These are phyloP conservation scores for Pistacia vera DNA, from an alignment of 345 rosid species.

Conservation along the genomic window DNA sequence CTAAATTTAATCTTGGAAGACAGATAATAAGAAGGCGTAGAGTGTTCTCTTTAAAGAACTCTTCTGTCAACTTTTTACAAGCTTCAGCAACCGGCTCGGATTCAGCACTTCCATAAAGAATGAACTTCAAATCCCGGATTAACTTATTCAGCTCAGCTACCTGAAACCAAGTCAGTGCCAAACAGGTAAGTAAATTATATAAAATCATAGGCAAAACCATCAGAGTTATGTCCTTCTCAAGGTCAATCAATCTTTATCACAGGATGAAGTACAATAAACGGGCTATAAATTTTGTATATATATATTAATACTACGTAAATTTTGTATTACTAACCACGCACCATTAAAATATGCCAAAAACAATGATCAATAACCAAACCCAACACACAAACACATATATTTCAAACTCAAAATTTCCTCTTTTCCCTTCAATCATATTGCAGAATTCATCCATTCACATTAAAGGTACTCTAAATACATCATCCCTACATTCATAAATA, in stretches of 20 bases:
- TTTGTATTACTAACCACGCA: too few relatives aligned
- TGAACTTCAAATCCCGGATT: conserved; percentile 51
- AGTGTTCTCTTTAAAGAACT: conserved; percentile 56
- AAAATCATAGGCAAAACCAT: background rate
- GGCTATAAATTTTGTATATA: too few relatives aligned
- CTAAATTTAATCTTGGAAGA: conserved; percentile 55
- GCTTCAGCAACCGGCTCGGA: conserved; percentile 58
- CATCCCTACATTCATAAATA: background rate
- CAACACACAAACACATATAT: too few relatives aligned
- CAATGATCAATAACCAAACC: background rate
- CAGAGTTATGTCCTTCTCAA: background rate
- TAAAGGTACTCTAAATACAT: background rate
- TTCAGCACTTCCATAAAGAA: conserved; percentile 57
- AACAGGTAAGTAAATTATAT: background rate
- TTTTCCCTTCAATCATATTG: background rate
- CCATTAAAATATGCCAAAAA: background rate
- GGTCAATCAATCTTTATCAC: background rate
- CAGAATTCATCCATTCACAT: background rate
- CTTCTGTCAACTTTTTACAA: conserved; percentile 54
- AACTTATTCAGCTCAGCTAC: conserved; percentile 44
- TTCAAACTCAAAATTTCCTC: background rate
- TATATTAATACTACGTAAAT: too few relatives aligned
- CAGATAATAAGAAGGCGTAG: conserved; percentile 47
- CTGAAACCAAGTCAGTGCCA: conserved; percentile 28
- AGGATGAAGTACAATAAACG: too few relatives aligned